Base-by-base conservation (phyloP, 352 stramenopile species). In the Phytopythium mirpurense region DNA sequence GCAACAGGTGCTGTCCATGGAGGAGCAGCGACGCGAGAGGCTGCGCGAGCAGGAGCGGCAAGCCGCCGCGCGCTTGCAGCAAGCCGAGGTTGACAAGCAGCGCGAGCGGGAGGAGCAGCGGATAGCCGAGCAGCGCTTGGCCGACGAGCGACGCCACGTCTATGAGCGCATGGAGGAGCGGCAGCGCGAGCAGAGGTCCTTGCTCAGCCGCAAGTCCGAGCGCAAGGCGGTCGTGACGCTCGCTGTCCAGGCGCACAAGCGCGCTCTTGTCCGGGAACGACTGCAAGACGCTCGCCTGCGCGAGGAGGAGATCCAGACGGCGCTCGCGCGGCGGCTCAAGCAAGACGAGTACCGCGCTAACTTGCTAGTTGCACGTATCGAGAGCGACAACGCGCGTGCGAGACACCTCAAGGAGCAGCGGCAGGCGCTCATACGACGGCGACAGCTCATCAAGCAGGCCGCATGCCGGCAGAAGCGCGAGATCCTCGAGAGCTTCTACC, bases 401-500 rank as follows among this genome's bases (percentile, higher is more conserved):
- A 59, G 61, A 12, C 51, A 67, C 7, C 65, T 93, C 23, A 86
- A 88, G 40, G 44, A 70, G 27, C 74, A 93, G 40, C 76, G 82
- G 15, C 59, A 74, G 5, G 57, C 63, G 15, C 61, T 91, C 2
- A 54, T 93, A 40, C 67, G 72, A 14, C 68, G 80, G 18, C 74
- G 80, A 0, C 70, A 90, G 57, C 67, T 87, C 41, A 83, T 90
- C 44, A 85, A 90, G 47, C 71, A 84, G 45, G 62, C 63, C 32
- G 76, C 77, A 5, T 67, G 49, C 19, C 60, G 74, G 0, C 74
- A 92, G 34, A 90, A 90, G 48, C 67, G 83, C 23, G 71, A 90
- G 26, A 74, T 92, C n/a, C 50, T 92, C 5, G 74, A 90, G 14
- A 86, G 66, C 44, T 90, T 93, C 46, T 73, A 91, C 60, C 83